Evolutionary conservation across 108 stramenopile genomes (phyloP), one percentile per base, ranked within the genome.

Genomic region (Skeletonema marinoi): DNA sequence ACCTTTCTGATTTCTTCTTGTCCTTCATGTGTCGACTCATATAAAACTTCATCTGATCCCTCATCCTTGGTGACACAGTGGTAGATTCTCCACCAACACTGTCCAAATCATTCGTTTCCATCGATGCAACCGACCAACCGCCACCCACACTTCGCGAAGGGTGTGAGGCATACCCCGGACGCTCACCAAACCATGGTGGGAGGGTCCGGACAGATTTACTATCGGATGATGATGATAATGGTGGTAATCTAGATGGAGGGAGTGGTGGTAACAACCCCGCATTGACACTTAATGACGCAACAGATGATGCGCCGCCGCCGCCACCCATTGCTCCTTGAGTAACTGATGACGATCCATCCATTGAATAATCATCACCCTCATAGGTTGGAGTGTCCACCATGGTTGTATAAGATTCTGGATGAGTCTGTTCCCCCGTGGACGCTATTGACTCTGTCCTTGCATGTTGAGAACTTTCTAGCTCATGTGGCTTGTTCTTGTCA

Each of bases 51-150:
- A 82, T 73, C 56, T 82, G 81, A 58, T 82, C 75, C 65, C 71
- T 73, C 66, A 63, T 72, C 67, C 63, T 66, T 17, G 69, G 74
- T 32, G 74, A 70, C 9, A 81, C 65, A 11, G 60, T 32, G 9
- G 21, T 21, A n/a, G 62, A 39, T 1, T 58, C 33, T 1, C 58
- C 59, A 6, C 9, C 64, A 12, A 35, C 66, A 17, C 65, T 75
- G 65, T 82, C 75, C 36, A 82, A 73, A 56, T 82, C 82, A 56
- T 70, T 66, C 4, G 72, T 58, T 54, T 82, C 82, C 51, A 59
- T 64, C 8, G 36, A 35, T 65, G 82, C 71, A 25, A 77, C 75
- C 60, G 82, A 82, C 82, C 82, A 82, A 38, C 65, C 65, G 25
- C 64, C 65, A 36, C 75, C 75, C 7, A 75, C 64, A 38, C 80